phyloP scores from a whole-genome alignment of 805 yeast species.

The Wickerhamiella allomyrinae region DNA sequence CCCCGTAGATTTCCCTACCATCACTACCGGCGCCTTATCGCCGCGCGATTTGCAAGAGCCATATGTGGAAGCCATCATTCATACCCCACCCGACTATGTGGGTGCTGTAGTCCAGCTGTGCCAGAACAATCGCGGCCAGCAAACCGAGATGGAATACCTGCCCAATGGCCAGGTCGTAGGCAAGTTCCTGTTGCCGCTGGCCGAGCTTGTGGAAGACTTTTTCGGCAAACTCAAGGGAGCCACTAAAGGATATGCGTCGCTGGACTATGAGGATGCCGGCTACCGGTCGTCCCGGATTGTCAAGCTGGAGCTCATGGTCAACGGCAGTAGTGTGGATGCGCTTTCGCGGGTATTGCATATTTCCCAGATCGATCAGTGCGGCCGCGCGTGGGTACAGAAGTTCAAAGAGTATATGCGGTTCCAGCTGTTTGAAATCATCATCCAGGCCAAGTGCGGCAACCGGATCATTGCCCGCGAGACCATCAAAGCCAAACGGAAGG shows the following conservation, averaged over 20 bases:
- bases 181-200: slow-evolving; percentile 69
- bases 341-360: slow-evolving; percentile 80
- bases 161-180: slow-evolving; percentile 69
- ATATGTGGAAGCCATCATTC: slow-evolving; percentile 76
- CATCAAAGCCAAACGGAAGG: slow-evolving; percentile 83
- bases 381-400: slow-evolving; percentile 68
- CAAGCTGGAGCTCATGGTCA: slow-evolving; percentile 76
- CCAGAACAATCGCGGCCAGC: slow-evolving; percentile 71
- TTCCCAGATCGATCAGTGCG: slow-evolving; percentile 57
- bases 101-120: slow-evolving; percentile 81
- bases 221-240: slow-evolving; percentile 84
- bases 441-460: slow-evolving; percentile 75
- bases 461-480: slow-evolving; percentile 84
- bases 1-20: slow-evolving; percentile 77
- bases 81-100: slow-evolving; percentile 77
- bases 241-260: slow-evolving; percentile 84
- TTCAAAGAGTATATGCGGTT: slow-evolving; percentile 66
- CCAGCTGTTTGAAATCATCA: slow-evolving; percentile 82
- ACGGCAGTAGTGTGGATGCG: slow-evolving; percentile 83
- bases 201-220: slow-evolving; percentile 87
- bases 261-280: slow-evolving; percentile 91
- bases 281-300: slow-evolving; percentile 67
- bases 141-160: slow-evolving; percentile 61
- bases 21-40: slow-evolving; percentile 28
- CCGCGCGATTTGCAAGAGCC: slow-evolving; percentile 42